Percentiles rank a stretch among this genome's conserved stretches.
Conservation (phyloP, 1,284 basidiomycete species). For the Meripilus lineatus region DNA sequence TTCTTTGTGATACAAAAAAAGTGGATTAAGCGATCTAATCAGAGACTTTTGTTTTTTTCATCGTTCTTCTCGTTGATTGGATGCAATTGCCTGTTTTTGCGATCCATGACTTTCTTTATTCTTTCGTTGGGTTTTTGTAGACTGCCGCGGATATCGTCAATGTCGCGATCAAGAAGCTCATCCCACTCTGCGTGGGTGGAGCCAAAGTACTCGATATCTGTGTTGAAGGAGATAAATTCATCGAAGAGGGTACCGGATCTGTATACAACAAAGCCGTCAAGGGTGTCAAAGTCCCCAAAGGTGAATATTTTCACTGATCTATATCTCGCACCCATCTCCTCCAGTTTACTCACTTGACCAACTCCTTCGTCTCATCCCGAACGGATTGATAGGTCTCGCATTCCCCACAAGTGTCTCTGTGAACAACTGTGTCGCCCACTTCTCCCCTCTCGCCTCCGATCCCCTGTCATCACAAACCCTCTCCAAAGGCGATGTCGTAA, state of each 20-base stretch:
- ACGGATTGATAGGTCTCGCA: slow-evolving; percentile 76
- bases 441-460: slow-evolving; percentile 79
- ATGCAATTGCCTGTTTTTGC: slow-evolving; percentile 20
- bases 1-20: slow-evolving; percentile 1
- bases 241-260: slow-evolving; percentile 79
- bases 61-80: not conserved
- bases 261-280: slow-evolving; percentile 92
- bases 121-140: too few species aligned
- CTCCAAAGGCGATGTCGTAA: slow-evolving; percentile 90
- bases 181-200: slow-evolving; percentile 73
- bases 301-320: slow-evolving; percentile 32
- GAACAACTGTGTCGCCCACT: slow-evolving; percentile 84
- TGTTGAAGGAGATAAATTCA: slow-evolving; percentile 86
- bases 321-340: slow-evolving; percentile 4
- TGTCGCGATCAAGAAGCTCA: slow-evolving; percentile 82
- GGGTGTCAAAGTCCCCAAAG: slow-evolving; percentile 84
- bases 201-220: slow-evolving; percentile 90
- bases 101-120: too few species aligned
- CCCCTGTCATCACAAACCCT: slow-evolving; percentile 61
- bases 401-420: slow-evolving; percentile 94
- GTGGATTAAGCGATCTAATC: slow-evolving; percentile 9
- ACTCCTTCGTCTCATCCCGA: too few species aligned
- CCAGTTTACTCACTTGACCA: slow-evolving; percentile 6
- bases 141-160: slow-evolving; percentile 88
- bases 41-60: slow-evolving; percentile 4